These are phyloP conservation scores for Codiaeum variegatum DNA, from an alignment of 441 rosid genomes.

Conservation along the genomic window DNA sequence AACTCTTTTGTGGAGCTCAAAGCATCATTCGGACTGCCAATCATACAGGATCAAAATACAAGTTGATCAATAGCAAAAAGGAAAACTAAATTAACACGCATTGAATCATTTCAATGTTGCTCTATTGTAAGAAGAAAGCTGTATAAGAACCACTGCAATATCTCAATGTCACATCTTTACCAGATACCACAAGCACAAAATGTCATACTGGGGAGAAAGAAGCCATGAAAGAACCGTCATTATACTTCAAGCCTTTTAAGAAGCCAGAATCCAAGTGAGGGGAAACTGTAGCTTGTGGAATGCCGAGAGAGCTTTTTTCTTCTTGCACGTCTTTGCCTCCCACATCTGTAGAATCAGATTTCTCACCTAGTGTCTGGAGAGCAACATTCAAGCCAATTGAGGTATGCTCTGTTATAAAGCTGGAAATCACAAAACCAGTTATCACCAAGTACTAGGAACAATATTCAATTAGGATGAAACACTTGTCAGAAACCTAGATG, in stretches of 20 bases:
- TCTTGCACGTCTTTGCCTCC: constrained; percentile 33
- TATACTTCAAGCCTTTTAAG: constrained; percentile 66
- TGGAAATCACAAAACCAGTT: constrained; percentile 25
- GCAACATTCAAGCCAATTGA: constrained; percentile 74
- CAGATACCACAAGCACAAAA: background rate
- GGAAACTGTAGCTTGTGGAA: constrained; percentile 42
- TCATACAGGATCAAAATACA: constrained; percentile 2
- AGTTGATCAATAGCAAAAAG: background rate
- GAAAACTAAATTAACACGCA: background rate
- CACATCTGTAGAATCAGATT: constrained; percentile 31
- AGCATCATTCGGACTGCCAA: background rate
- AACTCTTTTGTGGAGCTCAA: background rate
- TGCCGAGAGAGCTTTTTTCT: constrained; percentile 29
- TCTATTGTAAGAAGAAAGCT: constrained; percentile 37
- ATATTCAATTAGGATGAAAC: background rate
- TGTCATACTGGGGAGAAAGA: constrained; percentile 51
- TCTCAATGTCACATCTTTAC: background rate
- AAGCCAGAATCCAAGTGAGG: constrained; percentile 53
- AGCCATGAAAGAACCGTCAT: constrained; percentile 50
- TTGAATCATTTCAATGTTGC: constrained; percentile 27
- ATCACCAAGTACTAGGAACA: background rate
- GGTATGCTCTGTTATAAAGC: constrained; percentile 65
- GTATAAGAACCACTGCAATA: constrained; percentile 39
- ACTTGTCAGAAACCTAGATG: background rate
- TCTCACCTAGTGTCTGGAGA: constrained; percentile 32